Evolutionary conservation across 2,329 filamentous ascomycete genomes (phyloP).

Genomic region (Pleoardoris graminearum): DNA sequence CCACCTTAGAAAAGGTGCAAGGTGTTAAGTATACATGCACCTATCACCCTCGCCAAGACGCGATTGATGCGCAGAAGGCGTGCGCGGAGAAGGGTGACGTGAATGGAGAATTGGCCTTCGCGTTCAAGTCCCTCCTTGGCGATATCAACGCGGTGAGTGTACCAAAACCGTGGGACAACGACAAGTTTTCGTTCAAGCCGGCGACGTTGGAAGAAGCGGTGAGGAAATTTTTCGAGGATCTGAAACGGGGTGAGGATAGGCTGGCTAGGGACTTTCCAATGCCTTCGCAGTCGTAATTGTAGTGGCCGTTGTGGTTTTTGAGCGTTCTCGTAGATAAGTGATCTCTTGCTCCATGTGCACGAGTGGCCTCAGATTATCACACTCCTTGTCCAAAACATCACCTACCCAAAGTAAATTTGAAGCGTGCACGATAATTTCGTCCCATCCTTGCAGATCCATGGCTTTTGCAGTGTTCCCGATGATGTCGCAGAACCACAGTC

Average conservation of each 20-base stretch:
- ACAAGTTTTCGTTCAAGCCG: constrained; percentile 16
- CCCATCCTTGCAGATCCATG: constrained; percentile 12
- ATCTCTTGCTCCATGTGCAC: constrained; percentile 11
- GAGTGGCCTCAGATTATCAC: constrained; percentile 14
- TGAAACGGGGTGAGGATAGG: constrained; percentile 13
- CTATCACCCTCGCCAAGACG: constrained; percentile 12
- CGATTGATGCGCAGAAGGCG: constrained; percentile 12
- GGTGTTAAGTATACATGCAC: constrained; percentile 13
- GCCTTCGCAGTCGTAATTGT: constrained; percentile 14
- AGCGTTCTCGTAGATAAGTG: constrained; percentile 13
- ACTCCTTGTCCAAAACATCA: constrained; percentile 15
- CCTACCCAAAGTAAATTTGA: constrained; percentile 17
- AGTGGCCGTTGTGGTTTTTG: constrained; percentile 12
- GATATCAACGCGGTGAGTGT: constrained; percentile 11
- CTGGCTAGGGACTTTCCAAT: constrained; percentile 13
- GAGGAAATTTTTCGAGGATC: constrained; percentile 13
- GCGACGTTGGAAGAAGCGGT: constrained; percentile 13
- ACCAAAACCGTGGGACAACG: constrained; percentile 16
- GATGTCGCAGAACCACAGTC: constrained; percentile 14
- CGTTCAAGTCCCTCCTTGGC: constrained; percentile 9
- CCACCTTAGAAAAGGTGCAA: constrained; percentile 13
- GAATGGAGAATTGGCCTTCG: constrained; percentile 15
- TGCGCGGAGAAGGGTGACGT: constrained; percentile 15
- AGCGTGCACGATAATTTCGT: constrained; percentile 16
- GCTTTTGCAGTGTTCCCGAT: constrained; percentile 14